Evolutionary conservation across 2,329 filamentous ascomycete species (phyloP).

Genomic region (Fusarium nelsonii): DNA sequence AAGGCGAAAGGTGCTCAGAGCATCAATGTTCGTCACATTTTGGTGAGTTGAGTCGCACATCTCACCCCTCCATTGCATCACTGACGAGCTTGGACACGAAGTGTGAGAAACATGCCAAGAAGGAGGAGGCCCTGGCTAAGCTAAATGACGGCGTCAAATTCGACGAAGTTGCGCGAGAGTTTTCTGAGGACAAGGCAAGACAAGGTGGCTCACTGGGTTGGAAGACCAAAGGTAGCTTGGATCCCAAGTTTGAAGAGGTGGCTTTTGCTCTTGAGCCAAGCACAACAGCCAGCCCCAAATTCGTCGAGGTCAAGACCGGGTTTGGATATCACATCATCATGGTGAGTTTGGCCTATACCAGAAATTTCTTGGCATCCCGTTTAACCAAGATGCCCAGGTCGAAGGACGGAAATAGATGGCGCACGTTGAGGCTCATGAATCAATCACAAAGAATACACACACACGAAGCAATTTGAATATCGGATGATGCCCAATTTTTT

Average conservation of each 20-base stretch:
- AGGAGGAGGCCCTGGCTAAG: slow-evolving; percentile 79
- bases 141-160: slow-evolving; percentile 76
- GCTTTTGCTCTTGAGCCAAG: slow-evolving; percentile 77
- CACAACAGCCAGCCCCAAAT: slow-evolving; percentile 72
- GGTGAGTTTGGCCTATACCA: slow-evolving; percentile 59
- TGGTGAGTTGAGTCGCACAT: slow-evolving; percentile 57
- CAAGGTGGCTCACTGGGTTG: slow-evolving; percentile 78
- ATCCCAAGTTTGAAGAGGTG: slow-evolving; percentile 77
- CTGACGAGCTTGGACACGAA: slow-evolving; percentile 47
- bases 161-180: slow-evolving; percentile 78
- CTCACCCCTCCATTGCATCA: neutral
- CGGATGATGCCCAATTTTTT: slow-evolving; percentile 53
- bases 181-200: slow-evolving; percentile 81
- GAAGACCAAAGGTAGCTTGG: slow-evolving; percentile 76
- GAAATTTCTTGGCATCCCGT: neutral
- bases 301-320: slow-evolving; percentile 77
- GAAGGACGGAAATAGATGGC: slow-evolving; percentile 57
- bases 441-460: slow-evolving; percentile 1
- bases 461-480: slow-evolving; percentile 28
- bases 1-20: slow-evolving; percentile 69
- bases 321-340: slow-evolving; percentile 87
- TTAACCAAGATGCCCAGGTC: slow-evolving; percentile 48
- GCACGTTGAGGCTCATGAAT: neutral
- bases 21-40: slow-evolving; percentile 81
- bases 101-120: slow-evolving; percentile 82